Conservation (phyloP, 805 yeast species). For the Kodamaea lidongshanica region DNA sequence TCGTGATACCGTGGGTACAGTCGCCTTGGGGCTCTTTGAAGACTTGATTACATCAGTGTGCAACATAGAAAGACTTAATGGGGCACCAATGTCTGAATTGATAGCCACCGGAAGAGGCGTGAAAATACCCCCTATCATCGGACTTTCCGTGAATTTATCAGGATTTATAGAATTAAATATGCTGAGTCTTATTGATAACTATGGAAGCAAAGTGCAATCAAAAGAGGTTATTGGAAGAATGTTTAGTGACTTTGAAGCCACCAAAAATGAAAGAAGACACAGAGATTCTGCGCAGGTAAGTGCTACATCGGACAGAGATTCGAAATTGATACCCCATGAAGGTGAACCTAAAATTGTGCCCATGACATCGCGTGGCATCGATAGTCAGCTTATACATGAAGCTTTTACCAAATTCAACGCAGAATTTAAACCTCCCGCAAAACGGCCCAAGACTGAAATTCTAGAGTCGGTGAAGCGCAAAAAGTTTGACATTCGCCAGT, state of each 20-base stretch:
- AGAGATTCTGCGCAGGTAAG: slow-evolving; percentile 1
- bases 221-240: slow-evolving; percentile 13
- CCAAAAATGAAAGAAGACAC: slow-evolving; percentile 1
- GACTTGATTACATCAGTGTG: slow-evolving; percentile 29
- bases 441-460: slow-evolving; percentile 1
- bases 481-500: slow-evolving; percentile 9
- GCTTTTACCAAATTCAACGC: slow-evolving; percentile 3
- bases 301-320: neutral
- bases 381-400: slow-evolving; percentile 2
- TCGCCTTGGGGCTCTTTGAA: slow-evolving; percentile 33
- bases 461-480: neutral
- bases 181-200: slow-evolving; percentile 28
- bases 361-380: neutral
- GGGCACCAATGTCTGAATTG: slow-evolving; percentile 15
- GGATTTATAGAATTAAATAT: slow-evolving; percentile 45
- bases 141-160: slow-evolving; percentile 47
- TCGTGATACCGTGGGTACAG: slow-evolving; percentile 17
- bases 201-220: slow-evolving; percentile 11
- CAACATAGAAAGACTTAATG: slow-evolving; percentile 16
- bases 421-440: neutral
- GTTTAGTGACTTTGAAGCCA: slow-evolving; percentile 17
- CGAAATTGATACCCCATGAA: neutral
- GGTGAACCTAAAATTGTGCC: neutral
- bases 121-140: slow-evolving; percentile 38
- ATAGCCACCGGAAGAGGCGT: slow-evolving; percentile 13